phyloP scores from a whole-genome alignment of 2,329 filamentous ascomycete species.

The Aspergillus aculeatinus region DNA sequence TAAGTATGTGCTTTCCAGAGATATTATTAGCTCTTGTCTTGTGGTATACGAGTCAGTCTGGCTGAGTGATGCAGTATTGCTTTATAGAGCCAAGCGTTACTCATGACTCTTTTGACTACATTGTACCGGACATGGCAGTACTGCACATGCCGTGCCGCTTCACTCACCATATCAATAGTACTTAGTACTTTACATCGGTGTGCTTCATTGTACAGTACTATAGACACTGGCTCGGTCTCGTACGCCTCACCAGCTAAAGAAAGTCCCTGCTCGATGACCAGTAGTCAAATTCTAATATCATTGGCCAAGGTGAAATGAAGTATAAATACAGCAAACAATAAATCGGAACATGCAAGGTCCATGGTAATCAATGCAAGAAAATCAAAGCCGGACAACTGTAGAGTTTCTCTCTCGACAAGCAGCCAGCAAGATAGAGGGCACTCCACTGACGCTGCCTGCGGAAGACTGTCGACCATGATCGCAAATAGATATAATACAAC shows the following conservation, averaged over 20 bases:
- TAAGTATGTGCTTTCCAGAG: not conserved
- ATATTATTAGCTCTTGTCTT: not conserved
- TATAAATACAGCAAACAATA: slow-evolving; percentile 37
- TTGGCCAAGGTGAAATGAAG: slow-evolving; percentile 22
- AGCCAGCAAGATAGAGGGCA: slow-evolving; percentile 4
- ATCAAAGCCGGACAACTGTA: slow-evolving; percentile 1
- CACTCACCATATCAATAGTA: no score
- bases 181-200: not conserved
- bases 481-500: slow-evolving; percentile 22
- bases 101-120: not conserved
- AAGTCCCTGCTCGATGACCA: not conserved
- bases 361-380: slow-evolving; percentile 12
- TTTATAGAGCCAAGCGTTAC: not conserved
- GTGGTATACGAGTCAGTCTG: not conserved
- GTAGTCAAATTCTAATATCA: slow-evolving; percentile 12
- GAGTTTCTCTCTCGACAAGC: not conserved
- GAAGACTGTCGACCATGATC: slow-evolving; percentile 12
- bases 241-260: not conserved
- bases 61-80: not conserved
- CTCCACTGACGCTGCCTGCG: slow-evolving; percentile 1
- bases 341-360: slow-evolving; percentile 27
- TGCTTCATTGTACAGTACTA: not conserved
- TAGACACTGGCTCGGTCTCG: no score
- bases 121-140: no score
- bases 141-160: not conserved